Percentiles rank a stretch among this genome's conserved stretches.
Evolutionary conservation across 768 basidiomycete species (phyloP).

Genomic region (Pulveroboletus sp.): DNA sequence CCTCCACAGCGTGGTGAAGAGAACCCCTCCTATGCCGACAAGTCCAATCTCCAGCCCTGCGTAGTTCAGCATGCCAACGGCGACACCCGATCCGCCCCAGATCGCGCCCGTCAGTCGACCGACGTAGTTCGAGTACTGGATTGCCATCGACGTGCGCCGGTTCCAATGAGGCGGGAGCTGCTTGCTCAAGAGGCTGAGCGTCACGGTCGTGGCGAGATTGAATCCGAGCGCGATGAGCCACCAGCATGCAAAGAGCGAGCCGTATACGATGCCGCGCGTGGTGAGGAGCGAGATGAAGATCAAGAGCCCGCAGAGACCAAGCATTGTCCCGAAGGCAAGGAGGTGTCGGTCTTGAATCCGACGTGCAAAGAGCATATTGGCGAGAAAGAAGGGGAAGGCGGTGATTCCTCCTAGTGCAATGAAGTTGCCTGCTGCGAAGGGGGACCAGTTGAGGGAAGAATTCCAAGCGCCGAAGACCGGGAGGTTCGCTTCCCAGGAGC

Average conservation of each 20-base stretch:
- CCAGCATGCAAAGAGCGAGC: slow-evolving; percentile 42
- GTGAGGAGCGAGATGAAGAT: slow-evolving; percentile 46
- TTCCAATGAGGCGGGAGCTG: slow-evolving; percentile 65
- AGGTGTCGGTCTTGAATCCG: slow-evolving; percentile 65
- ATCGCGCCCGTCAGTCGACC: slow-evolving; percentile 65
- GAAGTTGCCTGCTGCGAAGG: slow-evolving; percentile 64
- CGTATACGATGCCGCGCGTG: slow-evolving; percentile 41
- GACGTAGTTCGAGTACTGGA: slow-evolving; percentile 66
- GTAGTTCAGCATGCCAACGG: slow-evolving; percentile 54
- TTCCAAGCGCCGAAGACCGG: slow-evolving; percentile 53
- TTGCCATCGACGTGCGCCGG: slow-evolving; percentile 46
- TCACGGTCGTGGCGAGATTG: slow-evolving; percentile 68
- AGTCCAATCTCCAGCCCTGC: slow-evolving; percentile 60
- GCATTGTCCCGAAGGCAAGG: slow-evolving; percentile 45
- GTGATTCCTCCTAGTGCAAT: slow-evolving; percentile 64
- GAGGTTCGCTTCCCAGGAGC: slow-evolving; percentile 52
- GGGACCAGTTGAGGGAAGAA: slow-evolving; percentile 49
- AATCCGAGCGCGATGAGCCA: slow-evolving; percentile 63
- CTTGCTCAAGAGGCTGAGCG: slow-evolving; percentile 63
- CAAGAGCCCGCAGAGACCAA: slow-evolving; percentile 53
- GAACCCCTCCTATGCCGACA: too few species aligned
- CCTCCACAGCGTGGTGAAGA: slow-evolving; percentile 57
- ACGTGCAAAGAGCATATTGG: slow-evolving; percentile 53
- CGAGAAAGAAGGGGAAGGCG: slow-evolving; percentile 63
- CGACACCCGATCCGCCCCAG: slow-evolving; percentile 61